Evolutionary conservation across 2,329 filamentous ascomycete genomes (phyloP).

Genomic region (Pleoardoris graminearum): DNA sequence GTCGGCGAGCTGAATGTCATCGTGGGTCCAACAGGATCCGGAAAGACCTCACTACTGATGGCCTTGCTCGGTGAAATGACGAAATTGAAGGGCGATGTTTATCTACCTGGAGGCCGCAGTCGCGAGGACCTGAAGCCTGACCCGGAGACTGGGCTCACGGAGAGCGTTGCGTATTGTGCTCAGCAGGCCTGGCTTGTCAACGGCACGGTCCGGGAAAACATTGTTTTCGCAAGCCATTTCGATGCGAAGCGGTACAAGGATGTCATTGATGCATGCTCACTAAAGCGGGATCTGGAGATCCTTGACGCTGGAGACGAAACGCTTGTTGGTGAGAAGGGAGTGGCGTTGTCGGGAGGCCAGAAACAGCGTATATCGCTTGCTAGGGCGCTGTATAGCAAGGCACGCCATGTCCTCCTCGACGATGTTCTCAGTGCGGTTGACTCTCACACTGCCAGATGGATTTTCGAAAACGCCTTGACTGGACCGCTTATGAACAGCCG

Average conservation of each 20-base stretch:
- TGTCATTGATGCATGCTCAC: conserved; percentile 86
- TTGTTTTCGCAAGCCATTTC: conserved; percentile 80
- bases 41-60: conserved; percentile 96
- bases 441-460: conserved; percentile 97
- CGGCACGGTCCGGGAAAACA: conserved; percentile 93
- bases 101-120: conserved; percentile 80
- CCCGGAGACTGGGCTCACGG: conserved; percentile 81
- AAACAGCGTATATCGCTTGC: conserved; percentile 97
- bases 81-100: conserved; percentile 75
- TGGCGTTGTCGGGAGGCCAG: conserved; percentile 93
- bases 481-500: conserved; percentile 85
- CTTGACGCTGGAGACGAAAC: conserved; percentile 92
- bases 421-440: conserved; percentile 97
- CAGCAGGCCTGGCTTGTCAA: conserved; percentile 98
- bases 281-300: conserved; percentile 89
- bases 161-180: conserved; percentile 94
- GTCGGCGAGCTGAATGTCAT: conserved; percentile 90
- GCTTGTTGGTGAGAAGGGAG: conserved; percentile 94
- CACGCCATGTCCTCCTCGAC: conserved; percentile 85
- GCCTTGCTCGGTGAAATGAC: conserved; percentile 97
- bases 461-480: conserved; percentile 89
- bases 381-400: conserved; percentile 95
- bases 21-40: conserved; percentile 88
- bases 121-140: conserved; percentile 83
- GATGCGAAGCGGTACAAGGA: conserved; percentile 83